Evolutionary conservation across 1,284 basidiomycete species (phyloP).

Genomic region (Sanghuangporus sanghuang): DNA sequence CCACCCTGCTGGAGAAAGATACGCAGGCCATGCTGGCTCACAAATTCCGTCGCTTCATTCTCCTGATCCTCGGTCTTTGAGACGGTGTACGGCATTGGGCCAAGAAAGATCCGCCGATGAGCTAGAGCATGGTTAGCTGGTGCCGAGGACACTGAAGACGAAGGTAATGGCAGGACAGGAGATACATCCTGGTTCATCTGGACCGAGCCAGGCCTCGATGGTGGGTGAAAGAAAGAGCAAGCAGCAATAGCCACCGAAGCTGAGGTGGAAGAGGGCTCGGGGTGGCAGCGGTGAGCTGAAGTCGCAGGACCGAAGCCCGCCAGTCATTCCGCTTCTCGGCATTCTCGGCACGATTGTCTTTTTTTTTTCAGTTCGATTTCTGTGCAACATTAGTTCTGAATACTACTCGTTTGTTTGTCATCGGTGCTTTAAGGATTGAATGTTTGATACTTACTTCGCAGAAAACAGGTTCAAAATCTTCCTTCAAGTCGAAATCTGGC

Average conservation of each 20-base stretch:
- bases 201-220: background rate
- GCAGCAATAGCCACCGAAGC: background rate
- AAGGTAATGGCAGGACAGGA: background rate
- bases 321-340: background rate
- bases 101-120: conserved; percentile 35
- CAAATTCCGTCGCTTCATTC: conserved; percentile 28
- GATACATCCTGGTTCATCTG: background rate
- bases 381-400: no score
- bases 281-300: background rate
- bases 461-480: no score
- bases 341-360: background rate
- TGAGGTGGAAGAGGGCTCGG: background rate
- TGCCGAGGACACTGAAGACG: background rate
- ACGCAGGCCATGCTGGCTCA: conserved; percentile 53
- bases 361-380: no score
- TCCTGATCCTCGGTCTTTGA: conserved; percentile 31
- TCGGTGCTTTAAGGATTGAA: no score
- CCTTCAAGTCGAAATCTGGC: no score
- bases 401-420: no score
- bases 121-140: conserved; percentile 21
- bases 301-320: background rate
- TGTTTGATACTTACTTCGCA: no score
- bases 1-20: conserved; percentile 64
- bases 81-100: conserved; percentile 53
- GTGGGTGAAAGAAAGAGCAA: background rate